Evolutionary conservation across 139 green algal genomes (phyloP), one percentile per base, ranked within the genome.

Genomic region (Chlamydomonas schloesseri): DNA sequence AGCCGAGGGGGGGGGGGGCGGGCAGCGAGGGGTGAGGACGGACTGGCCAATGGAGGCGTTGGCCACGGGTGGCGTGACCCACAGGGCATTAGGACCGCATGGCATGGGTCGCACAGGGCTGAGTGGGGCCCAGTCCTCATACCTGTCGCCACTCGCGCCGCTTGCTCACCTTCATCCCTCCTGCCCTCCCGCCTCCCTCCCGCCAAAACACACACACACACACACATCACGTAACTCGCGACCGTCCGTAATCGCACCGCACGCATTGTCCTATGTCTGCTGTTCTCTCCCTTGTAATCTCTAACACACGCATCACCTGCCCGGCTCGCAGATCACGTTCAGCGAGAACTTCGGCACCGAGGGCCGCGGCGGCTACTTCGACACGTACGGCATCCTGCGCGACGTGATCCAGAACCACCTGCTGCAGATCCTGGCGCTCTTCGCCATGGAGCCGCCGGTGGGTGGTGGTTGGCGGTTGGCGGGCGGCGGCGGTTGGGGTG

Each of bases 321-420:
- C 93, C 46, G 97, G 95, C 82, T 93, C 98, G 77, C 96, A 99
- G 94, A 96, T 99, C 87, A 98, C 98, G 55, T 99, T 99, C 92
- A 96, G 88, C 58, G 98, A 99, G 89, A 93, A 99, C 90, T 99
- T 99, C 93, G 98, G 98, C 82, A 99, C 98, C 11, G 96, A 99
- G 91, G 97, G 97, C 8, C 93, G 97, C 20, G 98, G 98, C 29
- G 98, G 98, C 31, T 99, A 99, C 93, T 99, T 99, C 93, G 98
- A 99, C 93, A 90, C 98, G 86, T 99, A 99, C 88, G 98, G 98
- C 90, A 99, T 99, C 92, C 97, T 99, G 86, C 94, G 98, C 17
- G 98, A 99, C 90, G 98, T 99, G 82, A 99, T 99, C 87, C 98
- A 99, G 88, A 99, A 99, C 91, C 98, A 99, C 87, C 91, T 99